Conservation (phyloP, 306 rosid species). For the Senna tora region DNA sequence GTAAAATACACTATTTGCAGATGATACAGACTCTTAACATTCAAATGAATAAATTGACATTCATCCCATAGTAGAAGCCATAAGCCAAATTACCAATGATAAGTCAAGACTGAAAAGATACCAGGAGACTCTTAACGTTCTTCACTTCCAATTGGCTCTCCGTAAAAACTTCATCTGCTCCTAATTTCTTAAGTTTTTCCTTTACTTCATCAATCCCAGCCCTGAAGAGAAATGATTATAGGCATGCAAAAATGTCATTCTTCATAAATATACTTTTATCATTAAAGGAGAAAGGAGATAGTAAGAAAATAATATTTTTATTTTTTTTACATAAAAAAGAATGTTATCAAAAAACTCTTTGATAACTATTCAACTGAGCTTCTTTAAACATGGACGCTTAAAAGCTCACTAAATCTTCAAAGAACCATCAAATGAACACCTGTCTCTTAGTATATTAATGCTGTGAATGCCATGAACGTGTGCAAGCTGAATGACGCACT, state of each 20-base stretch:
- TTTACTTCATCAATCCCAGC: constrained; percentile 74
- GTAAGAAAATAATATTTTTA: background rate
- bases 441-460: constrained; percentile 79
- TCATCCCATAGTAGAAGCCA: constrained; percentile 1
- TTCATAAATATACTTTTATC: background rate
- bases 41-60: constrained; percentile 24
- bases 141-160: constrained; percentile 84
- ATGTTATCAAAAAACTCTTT: background rate
- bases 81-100: constrained; percentile 22
- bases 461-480: constrained; percentile 66
- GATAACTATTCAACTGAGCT: background rate
- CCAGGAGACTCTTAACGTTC: constrained; percentile 91
- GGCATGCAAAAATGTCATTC: constrained; percentile 22
- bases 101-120: constrained; percentile 33
- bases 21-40: constrained; percentile 13
- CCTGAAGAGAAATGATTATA: constrained; percentile 52
- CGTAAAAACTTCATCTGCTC: constrained; percentile 83
- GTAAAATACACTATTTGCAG: constrained; percentile 32
- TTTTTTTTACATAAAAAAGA: background rate
- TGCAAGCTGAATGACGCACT: constrained; percentile 94
- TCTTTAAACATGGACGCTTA: constrained; percentile 19
- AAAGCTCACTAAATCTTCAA: constrained; percentile 29
- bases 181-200: constrained; percentile 72
- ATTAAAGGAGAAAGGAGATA: background rate
- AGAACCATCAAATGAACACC: constrained; percentile 53